Percentiles rank a stretch among this genome's conserved stretches.
phyloP scores from a whole-genome alignment of 192 early-diverging fungal species.

The Globomyces pollinis-pini region DNA sequence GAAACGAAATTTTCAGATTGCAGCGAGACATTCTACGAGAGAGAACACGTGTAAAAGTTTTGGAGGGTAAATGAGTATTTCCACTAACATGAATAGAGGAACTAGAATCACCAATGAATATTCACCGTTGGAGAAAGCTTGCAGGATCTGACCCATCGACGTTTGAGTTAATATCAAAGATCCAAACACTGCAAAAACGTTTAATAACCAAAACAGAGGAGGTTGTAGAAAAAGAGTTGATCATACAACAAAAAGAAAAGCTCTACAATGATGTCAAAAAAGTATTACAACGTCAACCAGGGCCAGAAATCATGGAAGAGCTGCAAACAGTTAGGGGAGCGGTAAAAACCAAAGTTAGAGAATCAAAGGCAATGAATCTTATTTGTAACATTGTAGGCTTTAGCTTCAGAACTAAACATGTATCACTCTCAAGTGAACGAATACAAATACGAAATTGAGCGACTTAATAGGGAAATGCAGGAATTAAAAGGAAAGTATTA shows the following conservation, averaged over 20 bases:
- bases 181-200: conserved; percentile 53
- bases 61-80: conserved; percentile 40
- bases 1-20: conserved; percentile 46
- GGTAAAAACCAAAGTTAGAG: conserved; percentile 40
- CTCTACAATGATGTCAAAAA: conserved; percentile 52
- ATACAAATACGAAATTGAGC: conserved; percentile 54
- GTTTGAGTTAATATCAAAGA: conserved; percentile 53
- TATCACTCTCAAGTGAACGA: conserved; percentile 57
- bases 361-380: conserved; percentile 37
- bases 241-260: conserved; percentile 51
- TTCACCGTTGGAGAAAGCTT: conserved; percentile 55
- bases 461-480: conserved; percentile 44
- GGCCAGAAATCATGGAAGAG: conserved; percentile 49
- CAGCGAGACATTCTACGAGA: conserved; percentile 52
- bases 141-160: conserved; percentile 53
- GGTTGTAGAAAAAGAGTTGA: conserved; percentile 53
- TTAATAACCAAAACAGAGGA: conserved; percentile 56
- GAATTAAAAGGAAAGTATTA: conserved; percentile 55
- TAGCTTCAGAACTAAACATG: conserved; percentile 60
- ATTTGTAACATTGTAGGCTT: conserved; percentile 28
- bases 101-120: conserved; percentile 57
- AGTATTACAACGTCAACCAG: conserved; percentile 47
- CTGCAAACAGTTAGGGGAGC: conserved; percentile 42
- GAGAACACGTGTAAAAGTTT: conserved; percentile 48
- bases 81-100: conserved; percentile 37